Percentiles rank a stretch among this genome's conserved stretches.
Evolutionary conservation across 805 yeast species (phyloP).

Genomic region (Zygotorulaspora florentina): DNA sequence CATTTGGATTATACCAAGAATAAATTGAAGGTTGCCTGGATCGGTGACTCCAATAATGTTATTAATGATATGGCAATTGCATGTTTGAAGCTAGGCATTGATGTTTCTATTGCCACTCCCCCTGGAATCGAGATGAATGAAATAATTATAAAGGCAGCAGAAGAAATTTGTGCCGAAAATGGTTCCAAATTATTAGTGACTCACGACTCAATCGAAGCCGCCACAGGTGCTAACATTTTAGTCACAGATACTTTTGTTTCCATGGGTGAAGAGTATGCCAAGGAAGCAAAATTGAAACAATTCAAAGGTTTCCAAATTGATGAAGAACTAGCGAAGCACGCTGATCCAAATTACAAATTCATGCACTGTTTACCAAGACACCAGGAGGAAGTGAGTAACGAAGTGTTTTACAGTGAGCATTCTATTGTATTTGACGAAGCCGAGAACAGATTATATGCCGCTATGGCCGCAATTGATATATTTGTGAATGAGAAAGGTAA

Average conservation of each 20-base stretch:
- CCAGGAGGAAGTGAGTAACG: slow-evolving; percentile 89
- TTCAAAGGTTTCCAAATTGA: slow-evolving; percentile 87
- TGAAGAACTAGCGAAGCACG: slow-evolving; percentile 51
- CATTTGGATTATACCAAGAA: slow-evolving; percentile 54
- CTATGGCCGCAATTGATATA: slow-evolving; percentile 87
- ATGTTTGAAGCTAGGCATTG: slow-evolving; percentile 75
- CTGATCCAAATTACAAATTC: slow-evolving; percentile 76
- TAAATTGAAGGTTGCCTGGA: slow-evolving; percentile 79
- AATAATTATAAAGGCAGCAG: slow-evolving; percentile 52
- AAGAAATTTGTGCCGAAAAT: slow-evolving; percentile 46
- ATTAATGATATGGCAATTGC: slow-evolving; percentile 91
- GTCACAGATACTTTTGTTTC: slow-evolving; percentile 98
- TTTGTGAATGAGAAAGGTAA: slow-evolving; percentile 83
- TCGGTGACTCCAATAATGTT: slow-evolving; percentile 95
- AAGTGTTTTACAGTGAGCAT: slow-evolving; percentile 77
- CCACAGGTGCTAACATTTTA: slow-evolving; percentile 67
- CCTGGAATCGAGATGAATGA: slow-evolving; percentile 59
- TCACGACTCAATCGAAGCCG: slow-evolving; percentile 73
- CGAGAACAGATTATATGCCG: slow-evolving; percentile 93
- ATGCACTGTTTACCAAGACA: slow-evolving; percentile 99
- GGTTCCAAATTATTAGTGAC: slow-evolving; percentile 53
- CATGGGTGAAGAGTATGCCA: slow-evolving; percentile 94
- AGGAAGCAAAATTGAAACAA: slow-evolving; percentile 63
- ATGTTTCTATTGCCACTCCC: slow-evolving; percentile 83
- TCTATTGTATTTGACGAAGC: slow-evolving; percentile 94